Base-by-base conservation (phyloP, 306 rosid species). In the Oemleria cerasiformis region DNA sequence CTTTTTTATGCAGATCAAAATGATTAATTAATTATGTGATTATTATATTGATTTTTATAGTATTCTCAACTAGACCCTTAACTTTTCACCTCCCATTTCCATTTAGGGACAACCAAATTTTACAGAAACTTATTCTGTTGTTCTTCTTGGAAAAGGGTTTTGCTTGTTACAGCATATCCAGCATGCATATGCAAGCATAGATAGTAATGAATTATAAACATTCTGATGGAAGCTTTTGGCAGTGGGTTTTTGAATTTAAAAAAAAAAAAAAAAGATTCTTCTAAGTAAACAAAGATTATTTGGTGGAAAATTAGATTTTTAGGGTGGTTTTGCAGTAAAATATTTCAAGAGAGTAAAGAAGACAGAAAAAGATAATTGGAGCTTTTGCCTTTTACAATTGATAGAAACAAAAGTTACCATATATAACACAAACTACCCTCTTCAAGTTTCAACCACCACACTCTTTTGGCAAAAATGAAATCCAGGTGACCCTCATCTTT, bases 61-160 rank as follows among this genome's bases (percentile, higher is more conserved):
- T 69, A 40, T 45, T 42, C 64, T 53, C n/a, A 44, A 44, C 65
- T 43, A 56, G 47, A 44, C 47, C 38, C 57, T 51, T 51, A 64
- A 44, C 78, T 75, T 75, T 25, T 55, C 38, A 65, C 57, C 65
- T 19, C 56, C 40, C 51, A 57, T 25, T 44, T 56, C 57, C 67
- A 56, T 66, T 75, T 57, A 57, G 67, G 73, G 36, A 44, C 73
- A 66, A 55, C 73, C 57, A 59, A 66, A 66, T 13, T 15, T 64
- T n/a, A 63, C 38, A 68, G 39, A 54, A 42, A 15, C 14, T 43
- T 74, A 56, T 36, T 56, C 63, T n/a, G 72, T 56, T 7, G 12
- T 21, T 42, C 16, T 11, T n/a, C 20, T 38, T 48, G 57, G 65
- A 30, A 51, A 63, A 53, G 63, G 73, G 73, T 3, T 42, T 23